phyloP scores from a whole-genome alignment of 129 eudicot genomes.

The Solidago caesia region DNA sequence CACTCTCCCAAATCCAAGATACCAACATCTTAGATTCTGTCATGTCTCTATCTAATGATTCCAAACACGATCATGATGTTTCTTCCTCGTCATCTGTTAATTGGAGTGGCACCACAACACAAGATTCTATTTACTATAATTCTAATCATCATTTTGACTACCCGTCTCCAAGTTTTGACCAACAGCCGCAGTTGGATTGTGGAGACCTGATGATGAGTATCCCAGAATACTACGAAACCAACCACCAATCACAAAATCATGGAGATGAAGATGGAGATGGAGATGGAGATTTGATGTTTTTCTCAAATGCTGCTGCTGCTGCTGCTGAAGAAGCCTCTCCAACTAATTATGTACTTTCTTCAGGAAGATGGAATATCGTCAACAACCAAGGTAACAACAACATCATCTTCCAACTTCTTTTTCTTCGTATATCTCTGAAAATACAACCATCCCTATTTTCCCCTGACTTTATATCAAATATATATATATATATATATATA shows the following conservation, averaged over 20 bases:
- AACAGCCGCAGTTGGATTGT: constrained; percentile 25
- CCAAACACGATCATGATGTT: constrained; percentile 12
- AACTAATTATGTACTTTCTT: constrained; percentile 52
- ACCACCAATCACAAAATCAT: constrained; percentile 20
- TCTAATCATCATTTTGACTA: constrained; percentile 23
- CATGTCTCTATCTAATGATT: constrained; percentile 33
- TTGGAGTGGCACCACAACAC: constrained; percentile 24
- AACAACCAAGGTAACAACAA: constrained; percentile 49
- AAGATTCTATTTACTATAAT: neutral
- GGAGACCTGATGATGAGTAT: constrained; percentile 13
- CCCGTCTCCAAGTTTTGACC: constrained; percentile 35
- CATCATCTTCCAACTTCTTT: neutral
- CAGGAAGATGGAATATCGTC: constrained; percentile 58
- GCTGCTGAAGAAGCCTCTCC: constrained; percentile 35
- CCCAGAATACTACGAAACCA: constrained; percentile 21
- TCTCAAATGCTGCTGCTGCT: constrained; percentile 42
- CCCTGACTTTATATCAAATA: too few species aligned
- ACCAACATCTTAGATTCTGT: constrained; percentile 49
- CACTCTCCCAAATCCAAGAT: constrained; percentile 40
- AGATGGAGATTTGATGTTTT: constrained; percentile 12
- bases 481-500: too few species aligned
- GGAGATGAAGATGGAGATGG: too few species aligned
- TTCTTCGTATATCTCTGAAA: neutral
- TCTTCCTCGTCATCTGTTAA: constrained; percentile 40
- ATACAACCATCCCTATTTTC: too few species aligned